Base-by-base conservation (phyloP, 306 rosid species). In the Abrus pulchellus region DNA sequence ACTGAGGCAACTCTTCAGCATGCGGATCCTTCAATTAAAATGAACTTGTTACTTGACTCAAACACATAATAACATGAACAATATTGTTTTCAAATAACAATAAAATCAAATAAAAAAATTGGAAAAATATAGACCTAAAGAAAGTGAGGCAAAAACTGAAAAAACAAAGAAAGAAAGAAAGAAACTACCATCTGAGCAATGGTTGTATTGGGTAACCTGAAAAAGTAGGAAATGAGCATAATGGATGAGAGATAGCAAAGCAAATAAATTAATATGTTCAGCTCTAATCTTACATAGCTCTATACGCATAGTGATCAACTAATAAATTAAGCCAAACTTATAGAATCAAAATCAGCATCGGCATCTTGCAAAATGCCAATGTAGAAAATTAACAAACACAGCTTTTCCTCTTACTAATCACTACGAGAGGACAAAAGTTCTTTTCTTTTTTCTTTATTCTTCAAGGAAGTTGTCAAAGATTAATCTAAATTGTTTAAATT, bases 1-100 rank as follows among this genome's bases (percentile, higher is more conserved):
- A 92, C 33, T 73, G 84, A 55, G 95, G 97, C 68, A 68, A 81
- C 41, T 89, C 93, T 83, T 85, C 89, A 63, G 65, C 34, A 40
- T 56, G 20, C 82, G 79, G 87, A 80, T 90, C 97, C 92, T 90
- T 80, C 87, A 85, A 84, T 50, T 38, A 77, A 71, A 83, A 61
- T 61, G 7, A 38, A 54, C 59, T 64, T 32, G 85, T 83, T 68
- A 83, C n/a, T 68, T 68, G 55, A 44, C 55, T 72, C 14, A 62
- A 56, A 45, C 66, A 80, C 53, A 13, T 20, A 29, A 61, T 60
- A 75, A 77, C 8, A 50, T n/a, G 32, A 57, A 69, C 1, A 67
- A 30, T 55, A 52, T 48, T 2, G 12, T 14, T 81, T 66, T 66
- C 41, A 0, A 2, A 56, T 33, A 10, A 29, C 1, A 1, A 44